Evolutionary conservation across 2,329 filamentous ascomycete genomes (phyloP).

Genomic region (Sclerotinia nivalis): DNA sequence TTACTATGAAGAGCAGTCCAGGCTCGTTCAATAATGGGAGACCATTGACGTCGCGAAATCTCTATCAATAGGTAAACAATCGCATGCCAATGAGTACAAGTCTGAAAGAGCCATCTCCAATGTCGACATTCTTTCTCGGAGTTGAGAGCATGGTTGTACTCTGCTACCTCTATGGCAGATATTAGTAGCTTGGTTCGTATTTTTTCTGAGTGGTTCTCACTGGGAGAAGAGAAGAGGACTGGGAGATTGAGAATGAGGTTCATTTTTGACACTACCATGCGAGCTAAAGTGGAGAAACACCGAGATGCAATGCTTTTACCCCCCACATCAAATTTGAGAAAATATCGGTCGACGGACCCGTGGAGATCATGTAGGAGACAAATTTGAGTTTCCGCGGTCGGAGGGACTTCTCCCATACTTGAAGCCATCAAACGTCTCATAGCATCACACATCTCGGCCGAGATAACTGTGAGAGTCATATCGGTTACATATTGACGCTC

Average conservation of each 20-base stretch:
- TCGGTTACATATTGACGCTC: conserved; percentile 25
- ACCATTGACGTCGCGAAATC: conserved; percentile 40
- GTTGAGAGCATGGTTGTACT: conserved; percentile 57
- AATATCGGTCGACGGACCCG: conserved; percentile 46
- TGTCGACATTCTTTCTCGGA: conserved; percentile 49
- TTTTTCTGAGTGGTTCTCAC: conserved; percentile 44
- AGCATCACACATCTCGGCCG: conserved; percentile 19
- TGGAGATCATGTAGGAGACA: conserved; percentile 50
- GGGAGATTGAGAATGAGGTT: conserved; percentile 57
- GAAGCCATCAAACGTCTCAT: conserved; percentile 39
- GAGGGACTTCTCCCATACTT: conserved; percentile 38
- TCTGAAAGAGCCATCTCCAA: conserved; percentile 45
- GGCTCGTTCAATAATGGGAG: conserved; percentile 42
- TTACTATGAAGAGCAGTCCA: conserved; percentile 43
- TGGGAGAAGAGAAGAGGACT: conserved; percentile 47
- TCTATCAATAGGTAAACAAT: conserved; percentile 44
- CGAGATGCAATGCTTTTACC: conserved; percentile 43
- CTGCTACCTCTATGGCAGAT: conserved; percentile 55
- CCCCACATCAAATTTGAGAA: conserved; percentile 45
- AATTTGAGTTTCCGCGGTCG: conserved; percentile 47
- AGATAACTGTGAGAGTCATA: conserved; percentile 27
- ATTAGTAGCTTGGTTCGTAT: conserved; percentile 50
- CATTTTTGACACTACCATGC: conserved; percentile 56
- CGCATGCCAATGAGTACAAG: conserved; percentile 46
- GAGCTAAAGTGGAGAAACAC: conserved; percentile 46